Conservation (phyloP, 805 yeast species). For the Blastobotrys mokoenaii region DNA sequence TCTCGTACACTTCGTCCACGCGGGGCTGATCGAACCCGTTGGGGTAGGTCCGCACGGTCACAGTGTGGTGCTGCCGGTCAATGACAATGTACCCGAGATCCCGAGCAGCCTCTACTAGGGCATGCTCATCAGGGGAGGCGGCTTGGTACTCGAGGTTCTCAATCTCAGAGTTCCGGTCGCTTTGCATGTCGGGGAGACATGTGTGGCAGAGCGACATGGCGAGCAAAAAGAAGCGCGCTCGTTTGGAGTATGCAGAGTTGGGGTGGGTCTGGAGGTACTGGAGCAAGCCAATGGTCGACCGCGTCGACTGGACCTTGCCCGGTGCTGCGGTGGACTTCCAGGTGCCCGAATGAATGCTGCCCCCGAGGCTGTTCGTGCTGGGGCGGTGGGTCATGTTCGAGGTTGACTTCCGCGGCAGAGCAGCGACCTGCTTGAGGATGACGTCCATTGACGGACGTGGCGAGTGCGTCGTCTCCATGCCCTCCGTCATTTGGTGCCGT, state of each 20-base stretch:
- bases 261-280: slow-evolving; percentile 67
- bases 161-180: slow-evolving; percentile 26
- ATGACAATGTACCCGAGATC: slow-evolving; percentile 87
- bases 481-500: neutral
- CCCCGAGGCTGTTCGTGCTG: slow-evolving; percentile 1
- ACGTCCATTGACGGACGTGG: slow-evolving; percentile 16
- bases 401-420: slow-evolving; percentile 18
- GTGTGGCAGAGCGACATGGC: slow-evolving; percentile 84
- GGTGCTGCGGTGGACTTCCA: slow-evolving; percentile 49
- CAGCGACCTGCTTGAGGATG: slow-evolving; percentile 18
- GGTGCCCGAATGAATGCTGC: slow-evolving; percentile 6
- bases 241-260: slow-evolving; percentile 54
- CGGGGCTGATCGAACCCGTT: slow-evolving; percentile 65
- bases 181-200: slow-evolving; percentile 52
- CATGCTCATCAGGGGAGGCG: slow-evolving; percentile 94
- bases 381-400: slow-evolving; percentile 4
- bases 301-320: slow-evolving; percentile 32
- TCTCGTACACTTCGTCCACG: slow-evolving; percentile 56
- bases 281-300: slow-evolving; percentile 59
- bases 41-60: slow-evolving; percentile 74
- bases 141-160: slow-evolving; percentile 76
- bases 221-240: slow-evolving; percentile 70
- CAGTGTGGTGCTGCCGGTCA: slow-evolving; percentile 50
- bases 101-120: slow-evolving; percentile 87
- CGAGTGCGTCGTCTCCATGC: neutral